A percentile compares a stretch with the other conserved stretches of the same genome.
Evolutionary conservation across 345 rosid species (phyloP).

Genomic region (Hypericum perforatum): DNA sequence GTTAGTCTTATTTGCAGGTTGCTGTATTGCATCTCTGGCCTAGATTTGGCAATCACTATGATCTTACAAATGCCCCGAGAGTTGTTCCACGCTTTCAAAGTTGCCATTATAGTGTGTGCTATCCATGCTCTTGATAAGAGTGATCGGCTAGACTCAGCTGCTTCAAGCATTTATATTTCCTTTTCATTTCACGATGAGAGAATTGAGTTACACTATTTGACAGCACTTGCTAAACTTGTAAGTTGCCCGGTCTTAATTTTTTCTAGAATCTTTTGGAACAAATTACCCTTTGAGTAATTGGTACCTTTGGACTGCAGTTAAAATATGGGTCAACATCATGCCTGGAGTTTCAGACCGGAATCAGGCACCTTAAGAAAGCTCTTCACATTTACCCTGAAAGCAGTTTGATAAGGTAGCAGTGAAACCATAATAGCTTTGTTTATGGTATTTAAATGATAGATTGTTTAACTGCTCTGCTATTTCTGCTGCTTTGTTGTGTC

Average conservation of each 20-base stretch:
- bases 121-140: slow-evolving; percentile 66
- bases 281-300: too few relatives aligned
- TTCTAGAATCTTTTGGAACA: too few relatives aligned
- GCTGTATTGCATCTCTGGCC: slow-evolving; percentile 65
- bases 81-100: slow-evolving; percentile 51
- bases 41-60: slow-evolving; percentile 52
- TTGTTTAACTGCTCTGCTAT: too few relatives aligned
- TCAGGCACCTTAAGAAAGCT: slow-evolving; percentile 62
- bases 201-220: slow-evolving; percentile 61
- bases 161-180: slow-evolving; percentile 43
- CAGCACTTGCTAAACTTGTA: slow-evolving; percentile 72
- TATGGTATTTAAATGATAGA: too few relatives aligned
- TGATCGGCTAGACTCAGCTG: slow-evolving; percentile 50
- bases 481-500: too few relatives aligned
- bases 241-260: slow-evolving; percentile 10
- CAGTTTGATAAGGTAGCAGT: slow-evolving; percentile 54
- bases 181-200: slow-evolving; percentile 47
- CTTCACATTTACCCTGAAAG: slow-evolving; percentile 77
- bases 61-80: slow-evolving; percentile 72
- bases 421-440: slow-evolving; percentile 4
- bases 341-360: slow-evolving; percentile 64
- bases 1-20: slow-evolving; percentile 77
- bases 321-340: slow-evolving; percentile 46
- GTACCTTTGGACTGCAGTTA: slow-evolving; percentile 36
- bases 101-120: slow-evolving; percentile 61